These are phyloP conservation scores for Sporisorium scitamineum DNA, from an alignment of 1,284 basidiomycete genomes.

Conservation along the genomic window DNA sequence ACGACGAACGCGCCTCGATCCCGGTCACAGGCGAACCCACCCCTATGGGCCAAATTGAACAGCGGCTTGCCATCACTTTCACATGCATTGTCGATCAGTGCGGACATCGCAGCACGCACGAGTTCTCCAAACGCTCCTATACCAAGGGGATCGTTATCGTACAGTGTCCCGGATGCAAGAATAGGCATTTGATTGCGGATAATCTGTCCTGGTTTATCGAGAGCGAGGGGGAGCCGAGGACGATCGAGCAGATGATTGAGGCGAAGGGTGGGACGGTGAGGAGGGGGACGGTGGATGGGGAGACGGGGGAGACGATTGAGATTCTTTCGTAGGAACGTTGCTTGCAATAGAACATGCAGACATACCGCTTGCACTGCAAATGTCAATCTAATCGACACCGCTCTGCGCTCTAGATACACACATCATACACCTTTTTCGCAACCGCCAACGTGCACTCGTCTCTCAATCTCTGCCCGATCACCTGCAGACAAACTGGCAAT, in stretches of 20 bases:
- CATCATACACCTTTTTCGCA: slow-evolving; percentile 31
- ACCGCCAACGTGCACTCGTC: slow-evolving; percentile 51
- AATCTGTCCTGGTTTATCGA: slow-evolving; percentile 67
- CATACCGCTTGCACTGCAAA: not conserved
- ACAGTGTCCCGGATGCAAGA: slow-evolving; percentile 90
- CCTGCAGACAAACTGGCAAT: slow-evolving; percentile 43
- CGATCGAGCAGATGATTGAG: slow-evolving; percentile 66
- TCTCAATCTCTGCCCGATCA: slow-evolving; percentile 39
- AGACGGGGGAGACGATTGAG: slow-evolving; percentile 65
- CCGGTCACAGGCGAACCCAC: slow-evolving; percentile 47
- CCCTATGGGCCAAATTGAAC: slow-evolving; percentile 57
- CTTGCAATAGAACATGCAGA: too few relatives aligned
- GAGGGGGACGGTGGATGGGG: slow-evolving; percentile 53
- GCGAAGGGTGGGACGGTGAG: slow-evolving; percentile 62
- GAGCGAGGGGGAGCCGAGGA: slow-evolving; percentile 56
- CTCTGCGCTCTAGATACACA: slow-evolving; percentile 11
- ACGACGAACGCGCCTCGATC: slow-evolving; percentile 18
- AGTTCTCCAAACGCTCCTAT: slow-evolving; percentile 87
- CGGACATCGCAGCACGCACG: slow-evolving; percentile 84
- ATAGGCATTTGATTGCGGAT: slow-evolving; percentile 73
- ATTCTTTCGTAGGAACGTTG: slow-evolving; percentile 54
- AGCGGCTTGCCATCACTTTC: slow-evolving; percentile 62
- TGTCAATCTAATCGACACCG: not conserved
- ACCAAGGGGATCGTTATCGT: slow-evolving; percentile 89
- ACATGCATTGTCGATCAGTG: slow-evolving; percentile 73